Conservation (phyloP, 345 rosid species). For the Gossypium longicalyx region DNA sequence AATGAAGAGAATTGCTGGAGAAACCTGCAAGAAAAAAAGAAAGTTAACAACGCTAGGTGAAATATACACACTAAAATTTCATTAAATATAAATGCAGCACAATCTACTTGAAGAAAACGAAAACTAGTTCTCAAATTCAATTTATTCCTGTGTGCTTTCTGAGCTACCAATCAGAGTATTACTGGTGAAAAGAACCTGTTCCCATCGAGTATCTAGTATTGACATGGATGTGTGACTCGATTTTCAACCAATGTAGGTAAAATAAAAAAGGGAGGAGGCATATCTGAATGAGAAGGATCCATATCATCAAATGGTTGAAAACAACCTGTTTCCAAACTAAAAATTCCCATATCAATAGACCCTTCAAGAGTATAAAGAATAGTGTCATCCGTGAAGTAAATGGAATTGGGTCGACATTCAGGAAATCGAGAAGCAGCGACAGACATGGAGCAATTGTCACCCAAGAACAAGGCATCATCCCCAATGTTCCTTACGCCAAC, state of each 20-base stretch:
- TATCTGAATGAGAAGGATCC: neutral
- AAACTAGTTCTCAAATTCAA: no score
- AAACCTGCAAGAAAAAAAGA: no score
- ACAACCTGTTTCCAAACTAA: neutral
- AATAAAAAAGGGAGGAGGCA: neutral
- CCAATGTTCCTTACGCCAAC: neutral
- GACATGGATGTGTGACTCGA: no score
- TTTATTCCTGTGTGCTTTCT: no score
- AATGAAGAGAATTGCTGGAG: no score
- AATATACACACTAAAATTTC: no score
- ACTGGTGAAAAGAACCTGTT: no score
- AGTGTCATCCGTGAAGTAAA: neutral
- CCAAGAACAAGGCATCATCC: neutral
- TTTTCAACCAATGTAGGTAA: neutral
- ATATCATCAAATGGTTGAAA: neutral
- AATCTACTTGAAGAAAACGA: no score
- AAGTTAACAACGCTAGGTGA: no score
- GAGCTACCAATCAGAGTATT: no score
- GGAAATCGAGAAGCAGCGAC: neutral
- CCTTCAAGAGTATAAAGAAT: neutral
- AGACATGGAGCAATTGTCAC: neutral
- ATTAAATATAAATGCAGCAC: no score
- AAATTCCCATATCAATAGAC: neutral
- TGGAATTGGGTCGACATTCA: neutral
- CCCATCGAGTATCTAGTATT: no score